Conservation (phyloP, 495 filamentous ascomycete genomes). For the Letharia columbiana region DNA sequence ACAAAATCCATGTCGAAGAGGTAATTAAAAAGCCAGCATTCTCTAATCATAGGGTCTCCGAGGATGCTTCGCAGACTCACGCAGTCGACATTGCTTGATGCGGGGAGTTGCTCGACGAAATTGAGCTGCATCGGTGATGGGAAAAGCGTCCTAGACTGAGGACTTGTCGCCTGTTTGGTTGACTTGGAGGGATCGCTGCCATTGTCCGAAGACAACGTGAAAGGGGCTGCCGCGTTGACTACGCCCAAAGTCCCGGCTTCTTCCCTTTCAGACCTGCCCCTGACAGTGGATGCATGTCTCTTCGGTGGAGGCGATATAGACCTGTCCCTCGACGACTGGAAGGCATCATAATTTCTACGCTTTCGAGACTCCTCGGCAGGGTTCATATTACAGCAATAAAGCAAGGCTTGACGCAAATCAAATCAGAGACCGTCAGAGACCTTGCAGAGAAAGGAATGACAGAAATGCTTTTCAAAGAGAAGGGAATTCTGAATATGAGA, state of each 20-base stretch:
- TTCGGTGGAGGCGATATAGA: constrained; percentile 19
- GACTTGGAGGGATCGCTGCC: background rate
- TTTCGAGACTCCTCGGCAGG: background rate
- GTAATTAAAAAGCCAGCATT: constrained; percentile 90
- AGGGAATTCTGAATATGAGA: background rate
- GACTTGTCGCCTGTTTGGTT: background rate
- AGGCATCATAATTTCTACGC: constrained; percentile 3
- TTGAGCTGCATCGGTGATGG: constrained; percentile 70
- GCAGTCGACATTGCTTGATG: constrained; percentile 55
- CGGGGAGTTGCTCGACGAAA: constrained; percentile 55
- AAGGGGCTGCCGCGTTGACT: no score
- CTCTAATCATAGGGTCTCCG: constrained; percentile 69
- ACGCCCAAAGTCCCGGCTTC: no score
- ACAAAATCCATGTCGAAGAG: constrained; percentile 73
- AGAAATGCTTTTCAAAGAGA: background rate
- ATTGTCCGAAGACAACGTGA: background rate
- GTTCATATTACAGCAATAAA: background rate
- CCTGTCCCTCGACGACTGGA: background rate
- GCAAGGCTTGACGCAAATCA: background rate
- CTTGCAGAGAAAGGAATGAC: background rate
- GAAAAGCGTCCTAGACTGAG: background rate
- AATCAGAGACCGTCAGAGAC: background rate
- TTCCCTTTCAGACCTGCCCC: background rate
- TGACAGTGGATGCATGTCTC: background rate
- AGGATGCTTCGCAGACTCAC: constrained; percentile 64